A percentile compares a stretch with the other conserved stretches of the same genome.
Conservation (phyloP, 371 early-diverging fungal species). For the Syncephalis fuscata region DNA sequence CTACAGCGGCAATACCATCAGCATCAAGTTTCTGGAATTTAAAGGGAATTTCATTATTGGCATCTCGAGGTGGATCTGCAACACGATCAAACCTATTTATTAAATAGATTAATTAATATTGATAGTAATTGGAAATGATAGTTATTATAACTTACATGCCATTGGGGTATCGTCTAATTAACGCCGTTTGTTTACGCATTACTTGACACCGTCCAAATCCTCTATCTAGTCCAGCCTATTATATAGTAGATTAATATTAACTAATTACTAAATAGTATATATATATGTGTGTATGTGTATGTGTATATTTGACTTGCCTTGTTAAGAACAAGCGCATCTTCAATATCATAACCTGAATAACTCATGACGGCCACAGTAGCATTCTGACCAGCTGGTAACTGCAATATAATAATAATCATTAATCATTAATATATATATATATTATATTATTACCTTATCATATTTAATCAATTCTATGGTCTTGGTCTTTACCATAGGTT, state of each 20-base stretch:
- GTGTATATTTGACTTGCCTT: constrained; percentile 83
- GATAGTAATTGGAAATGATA: too few species aligned
- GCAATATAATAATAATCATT: constrained; percentile 85
- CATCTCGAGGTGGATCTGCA: constrained; percentile 44
- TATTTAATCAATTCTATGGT: too few species aligned
- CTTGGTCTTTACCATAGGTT: background rate
- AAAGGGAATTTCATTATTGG: constrained; percentile 18
- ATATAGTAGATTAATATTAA: constrained; percentile 72
- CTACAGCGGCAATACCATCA: constrained; percentile 85
- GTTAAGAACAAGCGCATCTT: constrained; percentile 99
- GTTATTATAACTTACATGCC: constrained; percentile 29
- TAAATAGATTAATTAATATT: too few species aligned
- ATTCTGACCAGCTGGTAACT: constrained; percentile 96
- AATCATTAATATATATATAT: too few species aligned
- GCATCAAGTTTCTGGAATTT: constrained; percentile 54
- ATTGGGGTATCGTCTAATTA: constrained; percentile 70
- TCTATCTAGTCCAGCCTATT: constrained; percentile 92
- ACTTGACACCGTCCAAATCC: constrained; percentile 98
- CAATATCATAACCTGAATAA: constrained; percentile 99
- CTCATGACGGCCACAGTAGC: constrained; percentile 96
- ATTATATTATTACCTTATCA: too few species aligned
- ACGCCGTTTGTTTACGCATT: constrained; percentile 74
- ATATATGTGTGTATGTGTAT: constrained; percentile 96
- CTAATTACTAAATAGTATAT: constrained; percentile 94
- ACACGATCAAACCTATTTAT: constrained; percentile 60